Evolutionary conservation across 1,139 yeast species (phyloP), one percentile per base, ranked within the genome.

Genomic region (Kazachstania sp.): DNA sequence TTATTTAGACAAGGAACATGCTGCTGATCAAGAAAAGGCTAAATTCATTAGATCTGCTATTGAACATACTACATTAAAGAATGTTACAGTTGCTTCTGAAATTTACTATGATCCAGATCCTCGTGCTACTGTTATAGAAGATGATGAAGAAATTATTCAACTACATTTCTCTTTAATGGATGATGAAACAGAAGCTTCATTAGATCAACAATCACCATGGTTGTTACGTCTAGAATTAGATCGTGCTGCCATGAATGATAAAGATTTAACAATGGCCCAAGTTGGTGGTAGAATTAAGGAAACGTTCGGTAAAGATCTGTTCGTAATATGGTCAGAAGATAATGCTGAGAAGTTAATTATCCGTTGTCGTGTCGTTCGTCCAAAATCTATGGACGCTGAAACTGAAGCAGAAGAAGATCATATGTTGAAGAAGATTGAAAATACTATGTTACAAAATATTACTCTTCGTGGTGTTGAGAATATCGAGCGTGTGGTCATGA

Each of bases 291-390:
- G 85, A 74, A 94, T 94, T 54, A 84, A 92, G 52, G 92, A 85
- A 62, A 85, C 87, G 56, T 94, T 92, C 67, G 95, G 92, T 49
- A 95, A 88, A 61, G 97, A 92, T 70, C 73, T 92, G 71, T 92
- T 90, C 63, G 96, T 94, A 45, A 92, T 94, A 63, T 94, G 98
- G 98, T 88, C 97, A 43, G 98, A 94, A 74, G 99, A 94, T 74
- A 90, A 95, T 61, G 97, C 97, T 41, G 97, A 92, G 58, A 90
- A 88, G 68, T 82, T 94, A 70, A 83, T 92, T 54, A 85, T 94
- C 58, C 95, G 99, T 75, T 92, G 98, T 76, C 86, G 99, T 74
- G 95, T 94, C 58, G 92, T 92, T 41, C 86, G 98, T 70, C 97
- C 96, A 51, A 92, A 92, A 70, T 75, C 88, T 15, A 70, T 88